phyloP scores from a whole-genome alignment of 352 stramenopile genomes.

The Phytophthora multivora region DNA sequence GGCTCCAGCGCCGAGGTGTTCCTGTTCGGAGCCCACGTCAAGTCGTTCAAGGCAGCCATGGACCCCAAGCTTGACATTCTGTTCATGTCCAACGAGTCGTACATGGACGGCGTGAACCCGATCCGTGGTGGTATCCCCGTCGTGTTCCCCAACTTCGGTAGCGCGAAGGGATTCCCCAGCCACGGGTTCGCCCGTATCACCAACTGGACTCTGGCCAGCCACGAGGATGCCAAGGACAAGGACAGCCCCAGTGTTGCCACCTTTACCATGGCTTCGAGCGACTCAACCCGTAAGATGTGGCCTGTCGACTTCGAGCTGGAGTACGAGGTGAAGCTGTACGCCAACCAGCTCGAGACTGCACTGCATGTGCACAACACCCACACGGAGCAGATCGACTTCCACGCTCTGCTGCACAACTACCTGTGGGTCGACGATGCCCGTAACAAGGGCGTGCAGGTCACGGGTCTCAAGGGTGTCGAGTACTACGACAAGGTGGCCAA shows the following conservation, averaged over 20 bases:
- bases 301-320: conserved; percentile 58
- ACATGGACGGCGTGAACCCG: conserved; percentile 84
- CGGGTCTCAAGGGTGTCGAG: conserved; percentile 82
- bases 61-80: conserved; percentile 63
- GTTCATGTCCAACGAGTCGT: conserved; percentile 83
- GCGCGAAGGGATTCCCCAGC: conserved; percentile 49
- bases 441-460: conserved; percentile 58
- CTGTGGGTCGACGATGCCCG: conserved; percentile 82
- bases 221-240: conserved; percentile 10
- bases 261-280: conserved; percentile 37
- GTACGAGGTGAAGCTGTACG: conserved; percentile 73
- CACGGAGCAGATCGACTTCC: conserved; percentile 83
- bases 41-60: conserved; percentile 52
- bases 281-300: conserved; percentile 45
- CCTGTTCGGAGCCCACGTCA: conserved; percentile 81
- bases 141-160: conserved; percentile 92
- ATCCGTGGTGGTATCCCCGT: conserved; percentile 92
- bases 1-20: conserved; percentile 73
- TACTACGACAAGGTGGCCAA: conserved; percentile 90
- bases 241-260: conserved; percentile 25
- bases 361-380: conserved; percentile 89
- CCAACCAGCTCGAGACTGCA: conserved; percentile 61
- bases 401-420: conserved; percentile 95
- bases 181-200: conserved; percentile 89
- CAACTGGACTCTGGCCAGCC: conserved; percentile 42